Evolutionary conservation across 2,329 filamentous ascomycete genomes (phyloP).

Genomic region (Fusarium kyushuense): DNA sequence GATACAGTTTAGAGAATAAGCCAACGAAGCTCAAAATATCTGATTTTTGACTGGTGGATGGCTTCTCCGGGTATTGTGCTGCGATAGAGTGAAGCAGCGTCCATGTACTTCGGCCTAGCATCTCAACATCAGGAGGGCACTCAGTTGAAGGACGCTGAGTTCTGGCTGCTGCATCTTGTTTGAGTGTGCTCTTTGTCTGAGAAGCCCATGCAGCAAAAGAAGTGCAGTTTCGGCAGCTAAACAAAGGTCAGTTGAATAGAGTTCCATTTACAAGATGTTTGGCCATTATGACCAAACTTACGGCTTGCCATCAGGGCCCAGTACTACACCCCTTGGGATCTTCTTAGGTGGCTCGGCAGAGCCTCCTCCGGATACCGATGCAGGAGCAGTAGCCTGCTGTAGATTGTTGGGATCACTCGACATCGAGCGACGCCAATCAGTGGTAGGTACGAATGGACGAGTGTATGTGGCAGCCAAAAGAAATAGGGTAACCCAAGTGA

Average conservation of each 20-base stretch:
- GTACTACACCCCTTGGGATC: constrained; percentile 77
- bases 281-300: constrained; percentile 59
- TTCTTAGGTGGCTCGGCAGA: constrained; percentile 60
- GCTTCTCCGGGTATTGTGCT: constrained; percentile 81
- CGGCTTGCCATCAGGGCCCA: constrained; percentile 88
- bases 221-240: constrained; percentile 53
- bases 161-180: constrained; percentile 47
- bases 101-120: constrained; percentile 89
- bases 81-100: constrained; percentile 93
- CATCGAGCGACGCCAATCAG: constrained; percentile 40
- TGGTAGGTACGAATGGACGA: constrained; percentile 13
- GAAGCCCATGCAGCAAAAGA: constrained; percentile 62
- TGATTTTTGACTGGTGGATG: constrained; percentile 75
- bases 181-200: constrained; percentile 60
- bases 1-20: constrained; percentile 88
- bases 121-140: constrained; percentile 91
- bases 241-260: constrained; percentile 30
- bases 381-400: constrained; percentile 42
- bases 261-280: constrained; percentile 21
- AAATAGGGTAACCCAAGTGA: constrained; percentile 10
- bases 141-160: constrained; percentile 65
- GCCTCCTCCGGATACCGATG: constrained; percentile 35
- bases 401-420: constrained; percentile 47
- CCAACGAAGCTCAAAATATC: constrained; percentile 83
- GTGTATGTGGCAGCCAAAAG: constrained; percentile 10